phyloP scores from a whole-genome alignment of 164 flowering plant species.

The Stephania cephalantha region DNA sequence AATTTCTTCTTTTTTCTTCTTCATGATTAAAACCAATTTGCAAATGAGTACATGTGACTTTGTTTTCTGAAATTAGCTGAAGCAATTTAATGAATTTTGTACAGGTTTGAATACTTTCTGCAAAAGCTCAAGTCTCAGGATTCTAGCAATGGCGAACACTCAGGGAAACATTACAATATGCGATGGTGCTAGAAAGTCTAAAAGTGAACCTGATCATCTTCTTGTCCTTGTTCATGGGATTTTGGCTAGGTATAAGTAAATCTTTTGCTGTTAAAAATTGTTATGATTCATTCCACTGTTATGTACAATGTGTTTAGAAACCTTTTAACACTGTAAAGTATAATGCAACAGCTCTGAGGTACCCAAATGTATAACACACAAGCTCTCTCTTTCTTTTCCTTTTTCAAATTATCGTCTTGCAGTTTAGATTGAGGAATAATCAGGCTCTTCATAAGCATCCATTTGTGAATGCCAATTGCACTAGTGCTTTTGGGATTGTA shows the following conservation, averaged over 20 bases:
- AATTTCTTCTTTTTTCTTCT: not conserved
- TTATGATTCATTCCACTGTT: not conserved
- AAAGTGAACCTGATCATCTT: slow-evolving; percentile 82
- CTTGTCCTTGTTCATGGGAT: slow-evolving; percentile 98
- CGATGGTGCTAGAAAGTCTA: slow-evolving; percentile 20
- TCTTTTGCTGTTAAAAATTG: not conserved
- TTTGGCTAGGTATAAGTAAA: slow-evolving; percentile 60
- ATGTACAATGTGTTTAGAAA: not conserved
- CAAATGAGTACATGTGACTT: not conserved
- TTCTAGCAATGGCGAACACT: slow-evolving; percentile 54
- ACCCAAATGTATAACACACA: not conserved
- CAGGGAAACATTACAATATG: slow-evolving; percentile 40
- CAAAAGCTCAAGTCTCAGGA: slow-evolving; percentile 32
- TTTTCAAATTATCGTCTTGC: not conserved
- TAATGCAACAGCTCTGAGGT: not conserved
- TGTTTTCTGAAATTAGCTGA: slow-evolving; percentile 2
- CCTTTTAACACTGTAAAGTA: not conserved
- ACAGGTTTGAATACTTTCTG: slow-evolving; percentile 43
- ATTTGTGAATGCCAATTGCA: not conserved
- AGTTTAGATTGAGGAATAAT: not conserved
- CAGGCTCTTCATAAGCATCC: not conserved
- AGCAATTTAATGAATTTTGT: slow-evolving; percentile 14
- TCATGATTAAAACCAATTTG: not conserved
- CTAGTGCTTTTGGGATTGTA: not conserved
- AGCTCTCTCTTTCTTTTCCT: not conserved